Evolutionary conservation across 2,329 filamentous ascomycete genomes (phyloP).

Genomic region (Penicillium sp.): DNA sequence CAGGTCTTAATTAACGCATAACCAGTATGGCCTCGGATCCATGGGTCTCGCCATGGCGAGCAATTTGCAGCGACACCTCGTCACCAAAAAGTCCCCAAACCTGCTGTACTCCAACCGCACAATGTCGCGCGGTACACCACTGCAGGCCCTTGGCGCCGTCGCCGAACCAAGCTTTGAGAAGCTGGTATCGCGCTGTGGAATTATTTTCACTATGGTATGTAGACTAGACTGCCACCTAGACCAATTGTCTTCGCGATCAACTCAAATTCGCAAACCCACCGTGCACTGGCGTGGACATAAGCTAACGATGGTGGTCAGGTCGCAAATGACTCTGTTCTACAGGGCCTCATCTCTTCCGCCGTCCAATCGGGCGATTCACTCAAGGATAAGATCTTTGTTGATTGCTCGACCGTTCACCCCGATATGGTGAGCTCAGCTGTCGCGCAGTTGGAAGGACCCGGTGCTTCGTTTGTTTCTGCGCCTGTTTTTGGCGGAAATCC

Average conservation of each 20-base stretch:
- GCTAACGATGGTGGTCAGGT: constrained; percentile 29
- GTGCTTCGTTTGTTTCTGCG: constrained; percentile 40
- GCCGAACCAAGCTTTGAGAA: constrained; percentile 35
- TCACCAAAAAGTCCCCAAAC: constrained; percentile 29
- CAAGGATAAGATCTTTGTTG: constrained; percentile 76
- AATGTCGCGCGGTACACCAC: constrained; percentile 37
- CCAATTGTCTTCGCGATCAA: no score
- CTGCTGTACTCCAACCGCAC: constrained; percentile 46
- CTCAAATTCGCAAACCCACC: no score
- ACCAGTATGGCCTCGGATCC: constrained; percentile 45
- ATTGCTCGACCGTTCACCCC: constrained; percentile 84
- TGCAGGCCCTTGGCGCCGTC: constrained; percentile 37
- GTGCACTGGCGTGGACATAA: not conserved
- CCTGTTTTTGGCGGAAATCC: constrained; percentile 49
- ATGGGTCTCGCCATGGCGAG: constrained; percentile 48
- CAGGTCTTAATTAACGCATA: constrained; percentile 1
- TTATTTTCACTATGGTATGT: constrained; percentile 42
- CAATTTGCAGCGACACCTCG: constrained; percentile 44
- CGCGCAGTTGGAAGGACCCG: constrained; percentile 33
- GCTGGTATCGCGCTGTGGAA: constrained; percentile 36
- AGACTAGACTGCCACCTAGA: not conserved
- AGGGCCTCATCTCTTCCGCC: constrained; percentile 29
- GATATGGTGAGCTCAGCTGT: constrained; percentile 54
- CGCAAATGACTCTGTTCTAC: constrained; percentile 43
- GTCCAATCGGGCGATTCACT: constrained; percentile 38